phyloP scores from a whole-genome alignment of 2,329 filamentous ascomycete genomes.

The Colletotrichum sp. region DNA sequence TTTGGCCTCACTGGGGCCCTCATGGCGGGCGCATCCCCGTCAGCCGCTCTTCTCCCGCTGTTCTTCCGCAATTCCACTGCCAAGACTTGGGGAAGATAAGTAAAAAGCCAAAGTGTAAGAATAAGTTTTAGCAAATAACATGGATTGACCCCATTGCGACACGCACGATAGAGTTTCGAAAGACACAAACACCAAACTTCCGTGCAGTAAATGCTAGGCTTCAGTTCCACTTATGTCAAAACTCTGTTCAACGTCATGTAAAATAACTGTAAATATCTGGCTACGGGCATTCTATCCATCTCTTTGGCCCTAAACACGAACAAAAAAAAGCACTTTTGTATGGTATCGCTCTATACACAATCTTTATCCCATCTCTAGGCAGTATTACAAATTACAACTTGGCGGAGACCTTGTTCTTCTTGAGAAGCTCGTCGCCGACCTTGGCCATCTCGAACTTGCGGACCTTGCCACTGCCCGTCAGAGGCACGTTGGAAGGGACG shows the following conservation, averaged over 20 bases:
- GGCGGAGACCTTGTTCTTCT: constrained; percentile 46
- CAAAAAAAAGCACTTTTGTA: not conserved
- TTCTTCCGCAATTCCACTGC: not conserved
- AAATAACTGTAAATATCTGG: not conserved
- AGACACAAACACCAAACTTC: not conserved
- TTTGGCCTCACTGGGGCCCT: not conserved
- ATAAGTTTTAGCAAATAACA: not conserved
- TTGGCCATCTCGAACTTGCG: constrained; percentile 69
- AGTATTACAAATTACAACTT: constrained; percentile 42
- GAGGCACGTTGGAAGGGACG: constrained; percentile 59
- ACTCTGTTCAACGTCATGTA: not conserved
- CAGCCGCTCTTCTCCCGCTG: not conserved
- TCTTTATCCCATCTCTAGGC: not conserved
- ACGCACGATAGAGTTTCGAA: not conserved
- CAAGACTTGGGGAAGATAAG: not conserved
- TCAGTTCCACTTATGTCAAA: not conserved
- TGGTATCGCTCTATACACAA: not conserved
- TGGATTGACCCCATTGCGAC: not conserved
- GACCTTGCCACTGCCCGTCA: constrained; percentile 77
- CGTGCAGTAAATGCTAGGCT: not conserved
- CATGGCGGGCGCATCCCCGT: not conserved
- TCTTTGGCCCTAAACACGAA: not conserved
- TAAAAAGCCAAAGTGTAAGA: not conserved
- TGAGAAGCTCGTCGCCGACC: constrained; percentile 59
- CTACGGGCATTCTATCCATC: not conserved